Percentiles rank a stretch among this genome's conserved stretches.
phyloP scores from a whole-genome alignment of 192 early-diverging fungal species.

The Radiomyces spectabilis region DNA sequence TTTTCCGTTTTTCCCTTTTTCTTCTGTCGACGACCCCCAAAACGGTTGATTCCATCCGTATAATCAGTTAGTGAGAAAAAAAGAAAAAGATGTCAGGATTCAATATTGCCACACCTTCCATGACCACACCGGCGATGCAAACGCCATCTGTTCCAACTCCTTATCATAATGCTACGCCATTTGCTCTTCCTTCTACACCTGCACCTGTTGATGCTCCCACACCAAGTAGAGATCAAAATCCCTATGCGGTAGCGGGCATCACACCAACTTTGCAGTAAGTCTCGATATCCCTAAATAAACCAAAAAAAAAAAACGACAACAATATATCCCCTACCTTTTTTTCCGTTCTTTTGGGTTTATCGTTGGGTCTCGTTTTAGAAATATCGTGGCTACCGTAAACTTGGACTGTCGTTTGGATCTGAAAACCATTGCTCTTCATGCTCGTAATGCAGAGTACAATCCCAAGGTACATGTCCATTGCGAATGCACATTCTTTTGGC shows the following conservation, averaged over 20 bases:
- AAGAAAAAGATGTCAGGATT: conserved; percentile 32
- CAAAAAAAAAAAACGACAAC: neutral
- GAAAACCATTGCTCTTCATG: conserved; percentile 98
- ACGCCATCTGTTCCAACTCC: conserved; percentile 29
- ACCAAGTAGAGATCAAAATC: conserved; percentile 32
- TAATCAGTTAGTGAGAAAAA: too few species aligned
- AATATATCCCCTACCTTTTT: neutral
- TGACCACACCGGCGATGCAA: conserved; percentile 24
- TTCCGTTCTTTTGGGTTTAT: conserved; percentile 3
- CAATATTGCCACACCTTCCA: conserved; percentile 30
- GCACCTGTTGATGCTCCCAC: conserved; percentile 34
- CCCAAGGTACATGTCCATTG: conserved; percentile 93
- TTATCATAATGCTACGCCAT: conserved; percentile 19
- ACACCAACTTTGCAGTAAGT: conserved; percentile 61
- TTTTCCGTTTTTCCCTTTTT: neutral
- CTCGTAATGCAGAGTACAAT: conserved; percentile 99
- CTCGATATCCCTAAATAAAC: neutral
- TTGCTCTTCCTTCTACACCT: conserved; percentile 31
- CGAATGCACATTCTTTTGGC: too few species aligned
- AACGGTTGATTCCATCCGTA: too few species aligned
- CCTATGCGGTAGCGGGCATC: conserved; percentile 45
- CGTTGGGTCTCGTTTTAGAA: conserved; percentile 44
- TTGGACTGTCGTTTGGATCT: conserved; percentile 94
- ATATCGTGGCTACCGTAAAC: conserved; percentile 99
- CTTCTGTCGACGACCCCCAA: neutral